A percentile compares a stretch with the other conserved stretches of the same genome.
phyloP scores from a whole-genome alignment of 768 basidiomycete species.

The Cystobasidium tubakii region DNA sequence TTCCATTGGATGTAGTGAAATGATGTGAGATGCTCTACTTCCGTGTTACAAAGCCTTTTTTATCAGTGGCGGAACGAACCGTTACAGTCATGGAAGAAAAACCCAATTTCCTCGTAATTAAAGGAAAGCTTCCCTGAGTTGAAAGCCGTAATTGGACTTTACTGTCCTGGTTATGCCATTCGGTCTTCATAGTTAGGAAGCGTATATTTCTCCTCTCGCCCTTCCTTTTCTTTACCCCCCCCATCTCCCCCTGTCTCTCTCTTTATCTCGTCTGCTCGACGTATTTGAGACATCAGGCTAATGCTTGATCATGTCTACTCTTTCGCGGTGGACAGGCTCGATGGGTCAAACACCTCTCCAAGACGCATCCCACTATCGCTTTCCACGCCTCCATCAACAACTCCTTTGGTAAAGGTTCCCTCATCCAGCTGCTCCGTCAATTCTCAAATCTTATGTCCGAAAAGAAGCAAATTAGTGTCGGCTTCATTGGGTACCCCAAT shows the following conservation, averaged over 20 bases:
- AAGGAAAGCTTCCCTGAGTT: slow-evolving; percentile 22
- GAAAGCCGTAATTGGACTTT: slow-evolving; percentile 26
- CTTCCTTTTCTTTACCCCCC: slow-evolving; percentile 26
- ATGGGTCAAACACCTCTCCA: slow-evolving; percentile 89
- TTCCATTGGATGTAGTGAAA: background rate
- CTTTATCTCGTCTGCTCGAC: slow-evolving; percentile 11
- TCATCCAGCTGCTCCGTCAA: slow-evolving; percentile 92
- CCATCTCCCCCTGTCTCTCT: slow-evolving; percentile 1
- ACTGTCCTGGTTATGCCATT: slow-evolving; percentile 14
- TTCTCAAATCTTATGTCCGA: slow-evolving; percentile 95
- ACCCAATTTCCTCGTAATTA: slow-evolving; percentile 36
- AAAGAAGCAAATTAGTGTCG: slow-evolving; percentile 98
- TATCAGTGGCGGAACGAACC: slow-evolving; percentile 46
- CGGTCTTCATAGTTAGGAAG: slow-evolving; percentile 53
- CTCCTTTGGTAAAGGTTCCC: slow-evolving; percentile 96
- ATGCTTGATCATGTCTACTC: background rate
- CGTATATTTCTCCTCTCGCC: slow-evolving; percentile 49
- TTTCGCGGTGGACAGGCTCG: slow-evolving; percentile 60
- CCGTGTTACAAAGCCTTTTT: background rate
- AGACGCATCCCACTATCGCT: slow-evolving; percentile 89
- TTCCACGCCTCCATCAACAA: slow-evolving; percentile 99
- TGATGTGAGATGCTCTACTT: slow-evolving; percentile 40
- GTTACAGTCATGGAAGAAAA: slow-evolving; percentile 57
- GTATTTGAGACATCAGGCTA: background rate
- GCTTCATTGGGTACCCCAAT: slow-evolving; percentile 96